phyloP scores from a whole-genome alignment of 2,329 filamentous ascomycete species.

The Diaporthe australafricana region DNA sequence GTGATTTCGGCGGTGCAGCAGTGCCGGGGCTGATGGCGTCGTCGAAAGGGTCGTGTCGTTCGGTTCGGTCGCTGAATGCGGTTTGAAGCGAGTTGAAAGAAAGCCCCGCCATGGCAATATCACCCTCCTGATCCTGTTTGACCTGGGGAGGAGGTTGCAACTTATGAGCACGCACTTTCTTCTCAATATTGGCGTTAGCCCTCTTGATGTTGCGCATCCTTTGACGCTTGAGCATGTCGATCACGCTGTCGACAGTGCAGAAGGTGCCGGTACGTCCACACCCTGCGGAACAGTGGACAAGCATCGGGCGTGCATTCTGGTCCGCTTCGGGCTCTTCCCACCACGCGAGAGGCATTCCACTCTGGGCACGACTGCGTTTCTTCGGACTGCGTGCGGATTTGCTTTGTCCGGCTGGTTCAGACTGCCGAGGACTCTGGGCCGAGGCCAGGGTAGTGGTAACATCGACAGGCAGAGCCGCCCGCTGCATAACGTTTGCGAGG shows the following conservation, averaged over 20 bases:
- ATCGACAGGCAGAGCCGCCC: slow-evolving; percentile 61
- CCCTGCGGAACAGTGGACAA: slow-evolving; percentile 96
- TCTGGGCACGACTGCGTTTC: slow-evolving; percentile 34
- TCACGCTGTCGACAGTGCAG: slow-evolving; percentile 94
- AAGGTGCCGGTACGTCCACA: slow-evolving; percentile 97
- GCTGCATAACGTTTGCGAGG: slow-evolving; percentile 82
- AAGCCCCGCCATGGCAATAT: slow-evolving; percentile 55
- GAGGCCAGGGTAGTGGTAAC: slow-evolving; percentile 45
- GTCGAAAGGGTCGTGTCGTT: slow-evolving; percentile 29
- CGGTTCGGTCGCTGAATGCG: neutral
- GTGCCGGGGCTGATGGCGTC: slow-evolving; percentile 36
- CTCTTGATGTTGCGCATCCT: slow-evolving; percentile 49
- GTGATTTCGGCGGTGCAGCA: slow-evolving; percentile 28
- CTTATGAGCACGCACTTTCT: slow-evolving; percentile 35
- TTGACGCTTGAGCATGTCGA: slow-evolving; percentile 97
- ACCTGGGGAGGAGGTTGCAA: slow-evolving; percentile 38
- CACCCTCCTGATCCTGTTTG: slow-evolving; percentile 54
- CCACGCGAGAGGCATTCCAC: slow-evolving; percentile 54
- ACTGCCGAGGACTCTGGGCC: slow-evolving; percentile 1
- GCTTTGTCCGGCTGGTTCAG: neutral
- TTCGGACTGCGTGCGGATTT: slow-evolving; percentile 38
- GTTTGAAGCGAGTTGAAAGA: slow-evolving; percentile 23
- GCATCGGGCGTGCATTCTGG: slow-evolving; percentile 71
- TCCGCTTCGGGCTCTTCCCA: slow-evolving; percentile 71
- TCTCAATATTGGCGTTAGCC: slow-evolving; percentile 44